Evolutionary conservation across 2,329 filamentous ascomycete species (phyloP), one percentile per base, ranked within the genome.

Genomic region (Monosporascus sp.): DNA sequence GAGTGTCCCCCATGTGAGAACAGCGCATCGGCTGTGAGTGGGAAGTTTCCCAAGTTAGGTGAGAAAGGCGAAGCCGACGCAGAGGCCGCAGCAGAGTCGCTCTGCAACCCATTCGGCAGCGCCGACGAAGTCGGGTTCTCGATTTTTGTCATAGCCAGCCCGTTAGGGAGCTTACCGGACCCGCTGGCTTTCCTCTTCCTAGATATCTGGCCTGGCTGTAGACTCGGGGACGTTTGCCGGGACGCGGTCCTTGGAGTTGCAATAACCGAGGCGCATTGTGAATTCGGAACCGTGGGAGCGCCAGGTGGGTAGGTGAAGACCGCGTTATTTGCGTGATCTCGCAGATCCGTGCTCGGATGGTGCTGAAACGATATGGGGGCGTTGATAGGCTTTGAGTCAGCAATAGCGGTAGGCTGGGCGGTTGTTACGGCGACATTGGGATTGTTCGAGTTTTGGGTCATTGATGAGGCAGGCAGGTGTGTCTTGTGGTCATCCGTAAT

Each of bases 401-500:
- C 47, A 15, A 47, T 31, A 39, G 52, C 47, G 39, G 52, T 41
- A 47, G 51, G n/a, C 39, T 45, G n/a, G 38, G 52, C 46, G 20
- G 56, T 18, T 43, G 52, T 35, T 31, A 53, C 60, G 44, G 61
- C 55, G 52, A 63, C 68, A 58, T 53, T 49, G 54, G 56, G 46
- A 31, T 55, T 43, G 54, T 50, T 61, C 38, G 61, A 18, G 39
- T 22, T 31, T 20, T 63, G 57, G 60, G 64, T 61, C 22, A 62
- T 55, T 41, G 66, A 58, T 46, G 66, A 50, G 49, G 76, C 71
- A 49, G 77, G 69, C 53, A 72, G 69, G 62, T 90, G 88, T 7
- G 90, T 96, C 74, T 97, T 97, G 75, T 97, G 93, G 65, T 99
- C 93, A 67, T 99, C 93, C 1, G 94, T 97, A 58, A 97, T 97